Conservation (phyloP, 1,139 yeast species). For the Debaryomyces fabryi region DNA sequence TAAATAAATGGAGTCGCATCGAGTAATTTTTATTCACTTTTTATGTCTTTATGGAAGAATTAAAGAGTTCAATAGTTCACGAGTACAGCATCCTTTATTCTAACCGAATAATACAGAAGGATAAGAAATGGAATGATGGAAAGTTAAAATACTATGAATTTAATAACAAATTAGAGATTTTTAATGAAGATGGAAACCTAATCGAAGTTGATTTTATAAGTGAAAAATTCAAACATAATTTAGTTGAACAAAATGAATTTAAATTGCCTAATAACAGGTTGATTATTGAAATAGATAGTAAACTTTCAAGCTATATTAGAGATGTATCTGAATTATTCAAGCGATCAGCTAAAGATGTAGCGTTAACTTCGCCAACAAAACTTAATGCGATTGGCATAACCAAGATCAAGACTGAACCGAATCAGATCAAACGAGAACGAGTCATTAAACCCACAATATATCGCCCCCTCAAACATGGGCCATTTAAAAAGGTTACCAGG, state of each 20-base stretch:
- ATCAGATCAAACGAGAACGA: neutral
- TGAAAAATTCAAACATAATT: conserved; percentile 14
- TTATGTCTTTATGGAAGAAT: conserved; percentile 12
- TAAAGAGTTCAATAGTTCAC: conserved; percentile 14
- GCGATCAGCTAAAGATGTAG: neutral
- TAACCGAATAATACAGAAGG: conserved; percentile 48
- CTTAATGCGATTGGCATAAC: neutral
- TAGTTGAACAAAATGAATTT: conserved; percentile 18
- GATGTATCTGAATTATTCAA: conserved; percentile 18
- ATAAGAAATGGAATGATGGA: conserved; percentile 61
- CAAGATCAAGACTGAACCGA: neutral
- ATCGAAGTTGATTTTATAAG: conserved; percentile 39
- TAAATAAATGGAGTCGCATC: conserved; percentile 4
- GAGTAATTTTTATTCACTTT: conserved; percentile 16
- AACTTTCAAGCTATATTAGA: conserved; percentile 16
- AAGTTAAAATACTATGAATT: conserved; percentile 46
- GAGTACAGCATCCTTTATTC: conserved; percentile 40
- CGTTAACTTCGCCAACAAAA: neutral
- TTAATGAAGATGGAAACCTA: conserved; percentile 37
- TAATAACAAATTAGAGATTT: conserved; percentile 50
- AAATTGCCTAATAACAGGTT: conserved; percentile 18
- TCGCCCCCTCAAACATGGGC: neutral
- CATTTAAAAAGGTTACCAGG: neutral
- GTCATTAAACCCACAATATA: neutral
- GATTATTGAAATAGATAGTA: conserved; percentile 20